These are phyloP conservation scores for Sporodiniella umbellata DNA, from an alignment of 371 early-diverging fungal genomes.

Conservation along the genomic window DNA sequence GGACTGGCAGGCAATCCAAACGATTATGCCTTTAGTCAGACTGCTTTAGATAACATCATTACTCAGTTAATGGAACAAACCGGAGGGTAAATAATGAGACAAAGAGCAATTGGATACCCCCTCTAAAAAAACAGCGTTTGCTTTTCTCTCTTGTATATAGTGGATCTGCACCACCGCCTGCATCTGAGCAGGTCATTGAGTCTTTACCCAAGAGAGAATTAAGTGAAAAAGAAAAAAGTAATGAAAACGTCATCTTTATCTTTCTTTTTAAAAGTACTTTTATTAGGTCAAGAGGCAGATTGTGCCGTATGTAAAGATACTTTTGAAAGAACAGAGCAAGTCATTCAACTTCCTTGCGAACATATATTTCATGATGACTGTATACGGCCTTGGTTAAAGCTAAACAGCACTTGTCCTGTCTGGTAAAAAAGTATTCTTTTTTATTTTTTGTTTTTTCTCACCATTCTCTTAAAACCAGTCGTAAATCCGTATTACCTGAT, in stretches of 20 bases:
- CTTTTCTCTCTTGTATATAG: constrained; percentile 18
- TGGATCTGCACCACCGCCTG: constrained; percentile 65
- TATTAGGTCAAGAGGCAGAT: constrained; percentile 40
- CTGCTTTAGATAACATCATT: constrained; percentile 75
- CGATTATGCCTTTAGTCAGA: constrained; percentile 61
- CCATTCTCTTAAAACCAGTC: constrained; percentile 18
- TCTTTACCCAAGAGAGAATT: constrained; percentile 46
- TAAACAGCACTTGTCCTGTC: constrained; percentile 87
- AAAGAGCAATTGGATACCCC: no score
- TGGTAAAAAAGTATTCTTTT: constrained; percentile 53
- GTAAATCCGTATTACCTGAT: constrained; percentile 33
- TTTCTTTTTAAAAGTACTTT: neutral
- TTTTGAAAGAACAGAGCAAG: constrained; percentile 56
- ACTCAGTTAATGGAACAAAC: constrained; percentile 79
- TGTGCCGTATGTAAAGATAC: constrained; percentile 87
- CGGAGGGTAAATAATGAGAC: constrained; percentile 28
- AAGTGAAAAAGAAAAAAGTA: constrained; percentile 51
- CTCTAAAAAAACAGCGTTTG: neutral
- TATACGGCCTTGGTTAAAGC: constrained; percentile 86
- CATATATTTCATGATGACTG: constrained; percentile 88
- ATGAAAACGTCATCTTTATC: neutral
- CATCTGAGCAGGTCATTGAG: constrained; percentile 62
- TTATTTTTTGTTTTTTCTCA: neutral
- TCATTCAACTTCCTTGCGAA: constrained; percentile 70
- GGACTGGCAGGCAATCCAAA: constrained; percentile 53